phyloP scores from a whole-genome alignment of 768 basidiomycete species.

The Lactarius sp. region DNA sequence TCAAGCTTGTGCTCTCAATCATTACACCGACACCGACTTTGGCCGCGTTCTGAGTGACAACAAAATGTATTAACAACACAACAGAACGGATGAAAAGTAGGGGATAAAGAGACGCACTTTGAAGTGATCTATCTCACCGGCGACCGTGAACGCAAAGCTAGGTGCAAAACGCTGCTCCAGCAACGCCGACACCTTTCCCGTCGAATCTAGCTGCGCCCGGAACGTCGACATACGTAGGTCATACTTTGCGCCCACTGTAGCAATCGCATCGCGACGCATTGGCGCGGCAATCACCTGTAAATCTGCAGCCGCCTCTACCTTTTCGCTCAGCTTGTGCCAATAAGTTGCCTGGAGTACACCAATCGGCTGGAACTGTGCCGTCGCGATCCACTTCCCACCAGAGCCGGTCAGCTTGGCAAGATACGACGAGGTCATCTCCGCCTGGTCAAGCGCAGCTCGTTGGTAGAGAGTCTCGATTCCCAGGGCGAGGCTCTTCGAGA shows the following conservation, averaged over 20 bases:
- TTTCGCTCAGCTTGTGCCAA: conserved; percentile 93
- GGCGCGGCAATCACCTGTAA: conserved; percentile 77
- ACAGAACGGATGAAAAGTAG: neutral
- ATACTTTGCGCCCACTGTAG: conserved; percentile 94
- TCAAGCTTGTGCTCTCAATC: conserved; percentile 83
- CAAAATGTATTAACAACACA: conserved; percentile 2
- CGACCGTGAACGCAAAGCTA: conserved; percentile 87
- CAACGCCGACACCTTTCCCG: conserved; percentile 90
- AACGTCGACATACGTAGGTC: conserved; percentile 92
- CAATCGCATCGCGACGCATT: conserved; percentile 81
- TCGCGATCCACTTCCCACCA: conserved; percentile 87
- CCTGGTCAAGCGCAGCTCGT: conserved; percentile 62
- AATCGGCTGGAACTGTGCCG: conserved; percentile 76
- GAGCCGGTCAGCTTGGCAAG: conserved; percentile 72
- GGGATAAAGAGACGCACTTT: conserved; percentile 52
- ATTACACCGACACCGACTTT: conserved; percentile 97
- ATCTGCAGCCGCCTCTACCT: conserved; percentile 97
- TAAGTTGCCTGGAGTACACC: conserved; percentile 89
- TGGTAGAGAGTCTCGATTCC: conserved; percentile 86
- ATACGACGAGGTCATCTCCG: conserved; percentile 71
- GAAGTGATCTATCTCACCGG: conserved; percentile 98
- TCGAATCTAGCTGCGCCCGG: conserved; percentile 90
- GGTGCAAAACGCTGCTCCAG: conserved; percentile 96
- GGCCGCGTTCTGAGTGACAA: conserved; percentile 64
- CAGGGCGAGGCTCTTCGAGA: conserved; percentile 85